Evolutionary conservation across 768 basidiomycete species (phyloP).

Genomic region (Psilocybe cubensis): DNA sequence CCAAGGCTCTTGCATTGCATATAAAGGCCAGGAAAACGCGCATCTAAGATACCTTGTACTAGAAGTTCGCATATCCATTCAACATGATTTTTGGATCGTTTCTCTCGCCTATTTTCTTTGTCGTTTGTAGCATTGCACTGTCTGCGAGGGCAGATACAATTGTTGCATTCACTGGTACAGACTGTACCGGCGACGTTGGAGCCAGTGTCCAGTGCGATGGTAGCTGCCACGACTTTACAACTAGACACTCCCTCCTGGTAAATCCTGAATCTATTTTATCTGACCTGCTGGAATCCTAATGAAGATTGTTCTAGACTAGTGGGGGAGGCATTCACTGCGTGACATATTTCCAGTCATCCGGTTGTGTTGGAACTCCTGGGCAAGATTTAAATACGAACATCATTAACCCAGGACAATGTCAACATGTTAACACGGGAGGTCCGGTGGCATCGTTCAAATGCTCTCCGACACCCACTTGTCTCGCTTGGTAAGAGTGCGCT

Average conservation of each 20-base stretch:
- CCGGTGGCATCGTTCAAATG: not conserved
- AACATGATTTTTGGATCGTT: not conserved
- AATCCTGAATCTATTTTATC: not conserved
- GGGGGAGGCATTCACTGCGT: not conserved
- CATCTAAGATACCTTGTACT: not conserved
- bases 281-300: not conserved
- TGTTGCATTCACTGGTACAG: not conserved
- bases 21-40: not conserved
- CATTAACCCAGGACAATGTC: not conserved
- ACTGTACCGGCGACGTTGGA: not conserved
- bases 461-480: not conserved
- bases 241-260: not conserved
- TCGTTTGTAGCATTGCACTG: not conserved
- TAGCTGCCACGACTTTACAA: not conserved
- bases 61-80: not conserved
- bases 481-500: not conserved
- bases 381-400: not conserved
- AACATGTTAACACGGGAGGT: not conserved
- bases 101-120: not conserved
- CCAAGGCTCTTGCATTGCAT: not conserved
- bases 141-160: not conserved
- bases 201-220: not conserved
- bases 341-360: not conserved
- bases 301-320: not conserved
- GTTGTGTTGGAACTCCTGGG: not conserved